A percentile compares a stretch with the other conserved stretches of the same genome.
phyloP scores from a whole-genome alignment of 2,329 filamentous ascomycete genomes.

The Fusarium newnesense region DNA sequence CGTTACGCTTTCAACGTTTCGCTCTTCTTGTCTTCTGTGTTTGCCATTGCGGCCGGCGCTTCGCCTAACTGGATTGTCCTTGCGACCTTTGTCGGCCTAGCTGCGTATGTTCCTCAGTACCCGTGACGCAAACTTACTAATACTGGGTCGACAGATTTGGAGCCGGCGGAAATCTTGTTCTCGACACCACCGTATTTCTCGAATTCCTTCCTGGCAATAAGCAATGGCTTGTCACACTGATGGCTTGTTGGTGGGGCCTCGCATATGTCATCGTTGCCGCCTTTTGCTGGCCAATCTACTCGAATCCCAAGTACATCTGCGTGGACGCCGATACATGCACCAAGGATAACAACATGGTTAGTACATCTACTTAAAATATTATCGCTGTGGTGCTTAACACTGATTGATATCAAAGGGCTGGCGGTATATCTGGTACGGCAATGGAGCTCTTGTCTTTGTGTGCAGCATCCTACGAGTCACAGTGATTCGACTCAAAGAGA shows the following conservation, averaged over 20 bases:
- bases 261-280: background rate
- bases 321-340: background rate
- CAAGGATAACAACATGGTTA: background rate
- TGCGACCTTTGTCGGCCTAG: background rate
- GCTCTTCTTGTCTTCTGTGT: background rate
- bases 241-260: background rate
- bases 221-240: background rate
- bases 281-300: background rate
- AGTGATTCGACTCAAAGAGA: background rate
- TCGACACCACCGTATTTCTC: background rate
- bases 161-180: background rate
- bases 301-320: background rate
- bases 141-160: background rate
- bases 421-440: background rate
- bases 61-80: background rate
- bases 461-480: background rate
- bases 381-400: fast-evolving
- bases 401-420: background rate
- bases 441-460: background rate
- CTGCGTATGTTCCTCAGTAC: background rate
- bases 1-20: background rate
- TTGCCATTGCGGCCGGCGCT: background rate
- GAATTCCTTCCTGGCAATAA: background rate
- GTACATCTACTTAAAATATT: background rate
- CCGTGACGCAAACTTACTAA: background rate